Percentiles rank a stretch among this genome's conserved stretches.
phyloP scores from a whole-genome alignment of 2,329 filamentous ascomycete species.

The Aspergillus awamori region DNA sequence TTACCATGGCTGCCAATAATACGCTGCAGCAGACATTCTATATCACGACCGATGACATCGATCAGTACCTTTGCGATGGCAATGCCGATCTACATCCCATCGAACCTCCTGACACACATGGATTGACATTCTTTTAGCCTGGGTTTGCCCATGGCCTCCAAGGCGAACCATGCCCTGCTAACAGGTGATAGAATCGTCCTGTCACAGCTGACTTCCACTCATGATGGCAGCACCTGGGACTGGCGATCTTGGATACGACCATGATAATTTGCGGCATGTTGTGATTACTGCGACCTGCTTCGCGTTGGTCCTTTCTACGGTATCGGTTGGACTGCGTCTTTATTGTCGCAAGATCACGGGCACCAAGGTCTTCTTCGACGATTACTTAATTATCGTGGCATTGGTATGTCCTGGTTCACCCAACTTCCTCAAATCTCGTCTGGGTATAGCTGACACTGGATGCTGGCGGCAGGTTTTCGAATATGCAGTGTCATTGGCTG shows the following conservation, averaged over 20 bases:
- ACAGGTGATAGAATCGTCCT: no score
- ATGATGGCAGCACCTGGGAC: neutral
- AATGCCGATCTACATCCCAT: neutral
- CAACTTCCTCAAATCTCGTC: no score
- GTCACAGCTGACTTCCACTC: neutral
- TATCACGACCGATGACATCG: neutral
- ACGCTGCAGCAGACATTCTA: neutral
- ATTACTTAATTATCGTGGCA: conserved; percentile 17
- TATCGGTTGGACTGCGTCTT: conserved; percentile 24
- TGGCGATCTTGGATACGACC: conserved; percentile 18
- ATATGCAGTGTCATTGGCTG: conserved; percentile 28
- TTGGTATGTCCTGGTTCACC: conserved; percentile 15
- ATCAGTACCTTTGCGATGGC: neutral
- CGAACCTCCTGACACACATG: neutral
- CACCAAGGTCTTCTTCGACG: conserved; percentile 19
- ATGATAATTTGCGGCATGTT: conserved; percentile 31
- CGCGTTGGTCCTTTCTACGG: conserved; percentile 28
- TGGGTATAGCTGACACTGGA: neutral
- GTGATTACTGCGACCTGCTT: conserved; percentile 31
- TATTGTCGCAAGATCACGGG: conserved; percentile 23
- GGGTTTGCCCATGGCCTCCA: no score
- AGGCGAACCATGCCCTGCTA: no score
- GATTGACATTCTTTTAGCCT: no score
- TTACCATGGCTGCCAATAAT: neutral
- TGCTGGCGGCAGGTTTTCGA: conserved; percentile 25